Conservation (phyloP, 495 filamentous ascomycete genomes). For the Xylaria cubensis region DNA sequence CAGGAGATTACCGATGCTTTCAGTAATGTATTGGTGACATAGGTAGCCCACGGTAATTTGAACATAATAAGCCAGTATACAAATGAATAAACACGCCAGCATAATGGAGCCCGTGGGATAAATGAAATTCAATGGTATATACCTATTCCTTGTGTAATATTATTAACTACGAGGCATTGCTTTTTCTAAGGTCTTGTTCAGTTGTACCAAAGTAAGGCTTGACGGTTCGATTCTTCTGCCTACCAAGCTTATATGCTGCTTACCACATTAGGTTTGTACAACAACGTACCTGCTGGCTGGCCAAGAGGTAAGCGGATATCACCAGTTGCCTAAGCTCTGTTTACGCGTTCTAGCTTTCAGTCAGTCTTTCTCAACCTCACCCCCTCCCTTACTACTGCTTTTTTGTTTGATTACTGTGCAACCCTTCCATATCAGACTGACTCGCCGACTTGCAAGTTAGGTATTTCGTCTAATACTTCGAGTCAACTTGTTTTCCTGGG, state of each 20-base stretch:
- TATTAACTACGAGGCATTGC: neutral
- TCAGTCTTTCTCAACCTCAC: neutral
- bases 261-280: neutral
- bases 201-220: neutral
- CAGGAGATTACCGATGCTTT: slow-evolving; percentile 56
- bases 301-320: neutral
- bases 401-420: neutral
- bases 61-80: slow-evolving; percentile 20
- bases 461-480: neutral
- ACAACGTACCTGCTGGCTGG: slow-evolving; percentile 2
- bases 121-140: neutral
- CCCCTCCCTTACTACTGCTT: neutral
- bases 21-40: slow-evolving; percentile 57
- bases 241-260: neutral
- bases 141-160: neutral
- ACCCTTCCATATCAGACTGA: neutral
- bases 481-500: neutral
- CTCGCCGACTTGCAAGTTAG: neutral
- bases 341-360: too few species aligned
- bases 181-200: neutral
- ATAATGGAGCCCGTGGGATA: slow-evolving; percentile 4
- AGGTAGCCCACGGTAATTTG: slow-evolving; percentile 26
- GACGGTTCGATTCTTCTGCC: neutral
- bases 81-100: slow-evolving; percentile 1
- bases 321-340: neutral